Base-by-base conservation (phyloP, 2,329 filamentous ascomycete species). In the Amauroascus verrucosus region DNA sequence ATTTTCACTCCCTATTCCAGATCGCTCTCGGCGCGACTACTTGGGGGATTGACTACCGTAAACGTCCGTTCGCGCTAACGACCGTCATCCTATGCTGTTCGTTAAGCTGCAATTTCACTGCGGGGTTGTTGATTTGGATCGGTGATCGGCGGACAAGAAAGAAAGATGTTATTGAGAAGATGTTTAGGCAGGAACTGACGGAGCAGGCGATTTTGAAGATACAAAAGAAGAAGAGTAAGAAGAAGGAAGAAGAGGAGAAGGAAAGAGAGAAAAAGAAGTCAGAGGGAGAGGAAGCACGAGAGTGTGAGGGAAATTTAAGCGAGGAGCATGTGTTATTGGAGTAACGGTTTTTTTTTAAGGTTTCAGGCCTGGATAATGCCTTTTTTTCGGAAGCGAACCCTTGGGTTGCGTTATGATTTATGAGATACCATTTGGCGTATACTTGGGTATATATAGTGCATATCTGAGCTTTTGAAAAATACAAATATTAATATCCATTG, bases 81-180 rank as follows among this genome's bases (percentile, higher is more conserved):
- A 88, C 88, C 0, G 82, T 86, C 5, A 90, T 94, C 53, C 85
- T 94, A 1, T 85, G 82, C 63, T 85, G 81, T 62, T 88, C 83
- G 22, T 87, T 94, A 60, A 79, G 82, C 0, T 85, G 82, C 64
- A 94, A 94, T 65, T 83, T 88, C 58, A 79, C 79, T 0, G 88
- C 84, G 0, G 88, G 88, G 2, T 69, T 94, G 1, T 65, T 91
- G 24, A 94, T 94, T 64, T 82, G 76, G 59, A 75, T 88, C 14
- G 88, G 88, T 1, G 87, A 91, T 63, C 78, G 83, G 18, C 80
- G 78, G 58, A 89, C 87, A 1, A 75, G 88, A 48, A 94, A 94
- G 76, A 91, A 89, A 77, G 87, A 94, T 40, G 86, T 94, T 0
- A 75, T 89, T 20, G 83, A 90, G 63, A 77, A 83, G 43, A 80